phyloP scores from a whole-genome alignment of 2,329 filamentous ascomycete species.

The Diaporthe ampelina region DNA sequence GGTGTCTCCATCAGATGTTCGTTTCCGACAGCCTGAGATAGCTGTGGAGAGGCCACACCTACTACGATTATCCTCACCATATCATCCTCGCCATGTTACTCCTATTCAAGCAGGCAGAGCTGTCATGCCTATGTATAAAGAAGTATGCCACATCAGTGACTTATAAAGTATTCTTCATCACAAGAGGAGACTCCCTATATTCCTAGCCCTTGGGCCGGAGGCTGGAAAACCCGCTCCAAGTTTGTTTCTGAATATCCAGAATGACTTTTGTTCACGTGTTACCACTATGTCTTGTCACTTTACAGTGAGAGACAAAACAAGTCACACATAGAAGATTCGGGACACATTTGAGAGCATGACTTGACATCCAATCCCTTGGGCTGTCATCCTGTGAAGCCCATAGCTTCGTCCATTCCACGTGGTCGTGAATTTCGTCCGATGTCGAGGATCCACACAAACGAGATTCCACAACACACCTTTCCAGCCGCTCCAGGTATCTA shows the following conservation, averaged over 20 bases:
- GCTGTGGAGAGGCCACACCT: background rate
- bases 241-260: no score
- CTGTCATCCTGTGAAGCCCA: background rate
- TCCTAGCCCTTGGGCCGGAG: background rate
- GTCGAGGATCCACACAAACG: background rate
- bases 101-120: background rate
- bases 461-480: background rate
- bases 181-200: no score
- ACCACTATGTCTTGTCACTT: background rate
- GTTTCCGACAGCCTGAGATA: background rate
- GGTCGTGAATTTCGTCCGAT: background rate
- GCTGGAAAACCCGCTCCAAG: background rate
- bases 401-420: no score
- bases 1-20: background rate
- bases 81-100: background rate
- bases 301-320: no score
- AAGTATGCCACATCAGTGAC: no score
- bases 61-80: conserved; percentile 8
- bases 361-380: background rate
- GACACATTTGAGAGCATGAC: no score
- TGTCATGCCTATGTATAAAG: background rate
- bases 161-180: no score
- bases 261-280: background rate
- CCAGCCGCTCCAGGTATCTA: background rate
- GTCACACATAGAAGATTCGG: no score